Evolutionary conservation across 345 rosid genomes (phyloP), one percentile per base, ranked within the genome.

Genomic region (Anacardium occidentale): DNA sequence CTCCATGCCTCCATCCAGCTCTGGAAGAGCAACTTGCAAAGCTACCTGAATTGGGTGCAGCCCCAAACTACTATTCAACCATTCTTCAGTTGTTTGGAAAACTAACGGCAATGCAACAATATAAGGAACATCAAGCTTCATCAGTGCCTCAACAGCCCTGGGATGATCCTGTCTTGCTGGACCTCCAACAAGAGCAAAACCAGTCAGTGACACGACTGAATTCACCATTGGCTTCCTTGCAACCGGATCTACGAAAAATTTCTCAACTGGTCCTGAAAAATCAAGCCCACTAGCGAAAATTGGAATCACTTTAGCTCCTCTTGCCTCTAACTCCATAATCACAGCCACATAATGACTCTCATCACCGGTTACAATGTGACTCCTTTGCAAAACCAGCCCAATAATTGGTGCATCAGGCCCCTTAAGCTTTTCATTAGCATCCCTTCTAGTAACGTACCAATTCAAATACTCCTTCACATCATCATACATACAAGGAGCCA

Each of bases 81-180:
- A 95, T 78, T 95, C 99, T 81, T 91, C 99, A 1, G 97, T 95
- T 55, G 99, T 95, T 81, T 95, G 99, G 69, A 95, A 95, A 81
- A 95, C 99, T 84, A 95, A 72, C 63, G 98, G 99, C 81, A 95
- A 50, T 1, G 98, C 99, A 68, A 95, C 98, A 24, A 92, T 60
- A 74, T 95, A 95, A 76, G 99, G 99, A 76, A 92, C 98, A 65
- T 95, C 89, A 3, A 92, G 98, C 90, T 92, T 95, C 74, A 17
- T 89, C 81, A 95, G 64, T 10, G 94, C 99, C 85, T 95, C 93
- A 22, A 95, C 74, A 37, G 99, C 99, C 84, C 98, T 87, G 0
- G 96, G 97, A 78, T 95, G 99, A 64, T 95, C 99, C 82, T 95
- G 98, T 90, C 98, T 91, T 21, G 99, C 98, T 4, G 99, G 99